Evolutionary conservation across 352 stramenopile species (phyloP), one percentile per base, ranked within the genome.

Genomic region (Blastocystis sp.): DNA sequence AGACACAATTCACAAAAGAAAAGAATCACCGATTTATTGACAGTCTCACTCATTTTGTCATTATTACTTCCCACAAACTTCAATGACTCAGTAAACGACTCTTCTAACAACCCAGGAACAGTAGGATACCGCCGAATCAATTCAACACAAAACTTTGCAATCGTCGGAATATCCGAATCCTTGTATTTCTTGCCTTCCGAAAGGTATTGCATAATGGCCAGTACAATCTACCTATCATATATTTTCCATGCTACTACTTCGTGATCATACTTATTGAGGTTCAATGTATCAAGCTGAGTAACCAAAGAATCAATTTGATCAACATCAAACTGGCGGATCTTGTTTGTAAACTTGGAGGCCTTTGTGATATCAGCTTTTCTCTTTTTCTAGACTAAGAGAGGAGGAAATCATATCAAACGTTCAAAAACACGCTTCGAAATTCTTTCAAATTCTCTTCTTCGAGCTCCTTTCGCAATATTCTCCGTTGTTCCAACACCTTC

Each of bases 41-140:
- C 21, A 9, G 19, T 19, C 7, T 21, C 59, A 11, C 35, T 32
- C 21, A n/a, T 16, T 29, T 56, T 21, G 14, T 29, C 39, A 9
- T 29, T 39, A 39, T 56, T 56, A 21, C n/a, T 14, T 21, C 42
- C 39, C n/a, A 32, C 24, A 29, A 39, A 9, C 42, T 39, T 57
- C 11, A 78, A 27, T 11, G 42, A 14, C 5, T 39, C 42, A 9
- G 14, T 56, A 32, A 78, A 78, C 37, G 24, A 19, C 7, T 12
- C 9, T n/a, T 27, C 12, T 19, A 78, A 59, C 9, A 59, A 16
- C 21, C 14, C 32, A 9, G 19, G 24, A 1, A n/a, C 42, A 29
- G 66, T 32, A 1, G 66, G 66, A 57, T 78, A 78, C n/a, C 66
- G 66, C 29, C 66, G 66, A 78, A 78, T 78, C 0, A 78, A 57